Base-by-base conservation (phyloP, 805 yeast genomes). In the Monosporozyma servazzii region DNA sequence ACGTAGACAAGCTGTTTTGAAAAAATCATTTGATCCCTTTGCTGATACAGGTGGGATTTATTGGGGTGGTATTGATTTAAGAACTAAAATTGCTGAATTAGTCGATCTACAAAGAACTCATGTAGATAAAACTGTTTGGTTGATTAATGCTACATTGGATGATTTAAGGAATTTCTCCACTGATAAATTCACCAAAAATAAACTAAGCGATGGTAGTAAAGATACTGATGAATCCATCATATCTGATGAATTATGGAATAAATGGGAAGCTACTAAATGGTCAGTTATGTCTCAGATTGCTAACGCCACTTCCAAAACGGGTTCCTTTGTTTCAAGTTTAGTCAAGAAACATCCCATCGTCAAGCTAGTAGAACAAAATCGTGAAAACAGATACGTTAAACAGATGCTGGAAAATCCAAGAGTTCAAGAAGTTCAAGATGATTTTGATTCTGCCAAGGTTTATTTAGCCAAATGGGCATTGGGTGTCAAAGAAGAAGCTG, bases 391-490 rank as follows among this genome's bases (percentile, higher is more conserved):
- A 5, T 65, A 65, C 46, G 62, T 76, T 23, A 78, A 77, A 58
- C 77, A 77, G 49, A 66, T 86, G 54, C 71, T 91, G 43, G 76
- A 73, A 51, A 82, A 83, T 56, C 93, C 96, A 0, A 95, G 88
- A 59, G 95, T 91, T 11, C 77, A 76, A 59, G 79, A 76, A 51
- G 79, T 91, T 25, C 87, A 93, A 51, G 64, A 88, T 56, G 98
- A 91, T 55, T 93, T 90, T 64, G 98, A 90, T 62, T 82, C 91
- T 48, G 98, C 98, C 0, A 78, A 90, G 50, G 85, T 89, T 3
- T 91, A 88, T 65, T 73, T 91, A 53, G 98, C 98, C 4, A 90
- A 89, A 70, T 93, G 98, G 98, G 97, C 98, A 0, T 77, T 88
- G 58, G 88, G 88, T 29, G 93, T 93, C 9, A 93, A 91, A 59